Base-by-base conservation (phyloP, 1,284 basidiomycete species). In the Polyporus tsugae region DNA sequence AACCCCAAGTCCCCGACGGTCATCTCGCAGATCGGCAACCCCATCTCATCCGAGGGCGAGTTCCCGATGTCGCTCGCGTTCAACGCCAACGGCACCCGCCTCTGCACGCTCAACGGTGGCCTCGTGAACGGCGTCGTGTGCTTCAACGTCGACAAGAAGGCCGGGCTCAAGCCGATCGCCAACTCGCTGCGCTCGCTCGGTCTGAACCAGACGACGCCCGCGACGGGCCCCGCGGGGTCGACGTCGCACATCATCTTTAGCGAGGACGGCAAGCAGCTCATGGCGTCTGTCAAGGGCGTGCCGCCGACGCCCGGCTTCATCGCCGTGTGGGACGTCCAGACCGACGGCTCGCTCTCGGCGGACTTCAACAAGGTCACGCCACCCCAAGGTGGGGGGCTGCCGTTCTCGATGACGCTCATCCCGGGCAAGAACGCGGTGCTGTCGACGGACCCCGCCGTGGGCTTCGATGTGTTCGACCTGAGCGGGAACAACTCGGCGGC, bases 61-160 rank as follows among this genome's bases (percentile, higher is more conserved):
- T 87, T 87, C 78, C 85, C 85, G 10, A 78, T 86, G 63, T 84
- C 84, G 1, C 73, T 86, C 19, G 81, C 84, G 6, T 80, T 85
- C 70, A 84, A 82, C 74, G 77, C 77, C 58, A 77, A 76, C 13
- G 82, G 82, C 22, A 79, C 74, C 60, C 78, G 72, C 60, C 77
- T 85, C 29, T 87, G 85, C 71, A 80, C 81, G 6, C 46, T 49
- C 42, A 87, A 87, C 75, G 82, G 84, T 29, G 86, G 86, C 15
- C 74, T 75, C 33, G 75, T 83, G 39, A 85, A 85, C 72, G 82
- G 84, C 59, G 83, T 87, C 68, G 82, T 78, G 65, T 86, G 86
- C 76, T 86, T 80, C 76, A 75, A 74, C 35, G 80, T 83, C 36
- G 82, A 86, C 75, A 74, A 78, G 63, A 78, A 78, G 63, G 72